These are phyloP conservation scores for Purshia tridentata DNA, from an alignment of 306 rosid genomes.

Conservation along the genomic window DNA sequence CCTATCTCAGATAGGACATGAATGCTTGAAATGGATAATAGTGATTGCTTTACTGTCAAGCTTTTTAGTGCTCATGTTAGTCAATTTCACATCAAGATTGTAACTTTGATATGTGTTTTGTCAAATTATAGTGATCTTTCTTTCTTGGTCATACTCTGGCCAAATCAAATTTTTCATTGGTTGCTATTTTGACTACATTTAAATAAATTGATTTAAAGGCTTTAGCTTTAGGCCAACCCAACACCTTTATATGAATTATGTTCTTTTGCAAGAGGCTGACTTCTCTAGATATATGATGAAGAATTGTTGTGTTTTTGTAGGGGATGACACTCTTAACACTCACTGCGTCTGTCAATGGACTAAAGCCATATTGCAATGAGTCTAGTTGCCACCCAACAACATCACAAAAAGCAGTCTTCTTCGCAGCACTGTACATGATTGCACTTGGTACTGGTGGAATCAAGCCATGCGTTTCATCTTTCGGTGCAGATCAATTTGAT, in stretches of 20 bases:
- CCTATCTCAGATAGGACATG: too few species aligned
- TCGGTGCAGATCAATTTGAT: slow-evolving; percentile 88
- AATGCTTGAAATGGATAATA: too few species aligned
- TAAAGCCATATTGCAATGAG: slow-evolving; percentile 49
- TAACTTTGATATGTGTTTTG: not conserved
- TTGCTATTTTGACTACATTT: not conserved
- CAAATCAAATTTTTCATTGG: not conserved
- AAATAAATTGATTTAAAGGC: too few species aligned
- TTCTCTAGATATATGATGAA: not conserved
- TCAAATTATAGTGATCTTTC: not conserved
- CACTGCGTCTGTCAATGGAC: slow-evolving; percentile 58
- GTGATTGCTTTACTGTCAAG: not conserved
- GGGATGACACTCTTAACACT: slow-evolving; percentile 63
- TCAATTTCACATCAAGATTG: not conserved
- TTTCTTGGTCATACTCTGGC: not conserved
- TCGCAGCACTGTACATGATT: slow-evolving; percentile 66
- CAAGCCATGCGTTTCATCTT: slow-evolving; percentile 88
- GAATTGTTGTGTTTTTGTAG: slow-evolving; percentile 8
- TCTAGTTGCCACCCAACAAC: slow-evolving; percentile 52
- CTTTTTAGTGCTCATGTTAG: not conserved
- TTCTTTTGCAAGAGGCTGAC: not conserved
- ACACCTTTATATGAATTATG: not conserved
- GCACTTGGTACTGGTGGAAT: slow-evolving; percentile 91
- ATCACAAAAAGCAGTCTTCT: slow-evolving; percentile 42
- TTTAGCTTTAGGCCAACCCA: too few species aligned